Conservation (phyloP, 1,284 basidiomycete genomes). For the Gomphus sp. region DNA sequence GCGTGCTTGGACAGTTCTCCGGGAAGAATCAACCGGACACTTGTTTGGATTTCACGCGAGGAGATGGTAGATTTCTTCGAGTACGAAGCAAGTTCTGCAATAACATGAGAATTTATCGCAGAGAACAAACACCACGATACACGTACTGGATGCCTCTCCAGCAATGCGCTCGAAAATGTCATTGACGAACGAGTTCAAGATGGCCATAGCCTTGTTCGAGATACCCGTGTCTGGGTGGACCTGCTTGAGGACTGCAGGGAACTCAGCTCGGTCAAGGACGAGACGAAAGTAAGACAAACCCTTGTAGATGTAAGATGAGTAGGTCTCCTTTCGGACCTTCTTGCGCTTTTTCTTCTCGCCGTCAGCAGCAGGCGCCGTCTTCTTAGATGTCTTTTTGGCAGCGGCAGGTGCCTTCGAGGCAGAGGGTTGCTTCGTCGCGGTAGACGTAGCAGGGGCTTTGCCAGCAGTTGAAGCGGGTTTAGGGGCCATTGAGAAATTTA, state of each 20-base stretch:
- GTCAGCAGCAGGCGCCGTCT: conserved; percentile 54
- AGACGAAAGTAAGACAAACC: conserved; percentile 44
- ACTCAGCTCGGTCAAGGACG: conserved; percentile 1
- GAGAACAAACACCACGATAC: no score
- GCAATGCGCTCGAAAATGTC: conserved; percentile 94
- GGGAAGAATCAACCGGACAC: conserved; percentile 85
- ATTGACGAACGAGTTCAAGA: conserved; percentile 89
- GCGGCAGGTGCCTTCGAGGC: conserved; percentile 62
- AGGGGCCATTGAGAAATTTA: conserved; percentile 47
- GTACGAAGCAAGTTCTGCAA: conserved; percentile 78
- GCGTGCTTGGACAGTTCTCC: conserved; percentile 80
- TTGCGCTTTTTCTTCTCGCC: conserved; percentile 87
- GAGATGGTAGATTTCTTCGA: conserved; percentile 94
- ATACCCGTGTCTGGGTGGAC: conserved; percentile 97
- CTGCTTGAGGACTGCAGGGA: conserved; percentile 81
- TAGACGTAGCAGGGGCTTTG: conserved; percentile 73
- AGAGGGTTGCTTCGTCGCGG: conserved; percentile 68
- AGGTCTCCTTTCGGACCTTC: conserved; percentile 86
- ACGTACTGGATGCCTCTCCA: conserved; percentile 73
- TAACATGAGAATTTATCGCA: background rate
- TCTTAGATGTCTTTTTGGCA: conserved; percentile 76
- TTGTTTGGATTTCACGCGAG: conserved; percentile 88
- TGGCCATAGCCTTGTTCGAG: conserved; percentile 94
- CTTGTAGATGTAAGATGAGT: conserved; percentile 94
- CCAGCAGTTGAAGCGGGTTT: conserved; percentile 78